Conservation (phyloP, 2,329 filamentous ascomycete genomes). For the Chaetomiaceae sp. region DNA sequence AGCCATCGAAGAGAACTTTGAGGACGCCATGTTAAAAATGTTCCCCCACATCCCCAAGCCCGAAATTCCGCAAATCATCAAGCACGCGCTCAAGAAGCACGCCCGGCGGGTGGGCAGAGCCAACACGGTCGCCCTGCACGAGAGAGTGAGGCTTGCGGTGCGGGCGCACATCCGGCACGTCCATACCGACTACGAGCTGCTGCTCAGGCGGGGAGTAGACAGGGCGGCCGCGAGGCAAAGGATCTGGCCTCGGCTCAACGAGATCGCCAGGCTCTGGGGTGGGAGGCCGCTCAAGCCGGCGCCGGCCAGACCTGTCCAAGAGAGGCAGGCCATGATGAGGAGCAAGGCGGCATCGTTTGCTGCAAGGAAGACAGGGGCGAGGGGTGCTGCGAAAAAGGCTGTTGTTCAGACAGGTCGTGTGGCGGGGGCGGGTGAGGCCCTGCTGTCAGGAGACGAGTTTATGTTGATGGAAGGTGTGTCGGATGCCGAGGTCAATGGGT, state of each 20-base stretch:
- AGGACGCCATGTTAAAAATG: conserved; percentile 32
- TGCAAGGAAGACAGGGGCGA: neutral
- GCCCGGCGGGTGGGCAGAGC: conserved; percentile 46
- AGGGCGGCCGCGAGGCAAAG: conserved; percentile 23
- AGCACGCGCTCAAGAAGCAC: conserved; percentile 41
- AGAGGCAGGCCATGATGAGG: neutral
- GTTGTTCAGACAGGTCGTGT: neutral
- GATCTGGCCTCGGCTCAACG: conserved; percentile 18
- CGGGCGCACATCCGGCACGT: conserved; percentile 46
- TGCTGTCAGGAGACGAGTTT: neutral
- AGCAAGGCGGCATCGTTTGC: neutral
- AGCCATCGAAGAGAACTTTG: conserved; percentile 32
- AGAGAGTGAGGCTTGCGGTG: conserved; percentile 44
- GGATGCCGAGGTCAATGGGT: neutral
- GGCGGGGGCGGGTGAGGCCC: neutral
- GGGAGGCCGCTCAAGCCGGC: neutral
- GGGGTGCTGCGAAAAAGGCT: neutral
- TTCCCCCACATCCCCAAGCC: conserved; percentile 40
- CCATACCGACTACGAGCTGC: conserved; percentile 44
- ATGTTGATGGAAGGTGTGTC: neutral
- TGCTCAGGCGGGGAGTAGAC: conserved; percentile 27
- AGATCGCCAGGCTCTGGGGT: conserved; percentile 25
- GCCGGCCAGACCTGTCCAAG: neutral
- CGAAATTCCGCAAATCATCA: conserved; percentile 34
- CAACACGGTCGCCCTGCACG: conserved; percentile 33